These are phyloP conservation scores for Didymella pomorum DNA, from an alignment of 2,329 filamentous ascomycete species.

Conservation along the genomic window DNA sequence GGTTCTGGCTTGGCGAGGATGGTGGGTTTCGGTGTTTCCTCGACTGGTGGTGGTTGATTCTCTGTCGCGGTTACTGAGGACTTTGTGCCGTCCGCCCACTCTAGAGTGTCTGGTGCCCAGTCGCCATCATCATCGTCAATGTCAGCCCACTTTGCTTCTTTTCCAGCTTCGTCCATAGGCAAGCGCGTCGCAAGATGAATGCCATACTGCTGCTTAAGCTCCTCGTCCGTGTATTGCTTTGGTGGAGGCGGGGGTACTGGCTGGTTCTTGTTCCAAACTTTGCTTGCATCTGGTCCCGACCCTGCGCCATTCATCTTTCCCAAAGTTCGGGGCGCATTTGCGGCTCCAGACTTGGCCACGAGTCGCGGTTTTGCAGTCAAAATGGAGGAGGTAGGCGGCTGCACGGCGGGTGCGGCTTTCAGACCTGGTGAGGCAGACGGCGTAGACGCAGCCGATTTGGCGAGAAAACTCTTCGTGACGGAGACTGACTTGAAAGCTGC, in stretches of 20 bases:
- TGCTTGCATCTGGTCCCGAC: constrained; percentile 72
- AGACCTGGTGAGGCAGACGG: constrained; percentile 62
- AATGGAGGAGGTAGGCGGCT: constrained; percentile 53
- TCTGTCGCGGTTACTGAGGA: constrained; percentile 72
- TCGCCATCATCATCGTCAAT: constrained; percentile 90
- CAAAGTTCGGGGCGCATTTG: constrained; percentile 61
- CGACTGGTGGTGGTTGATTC: constrained; percentile 39
- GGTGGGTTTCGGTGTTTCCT: constrained; percentile 34
- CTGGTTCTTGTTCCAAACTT: constrained; percentile 89
- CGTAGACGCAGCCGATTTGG: constrained; percentile 69
- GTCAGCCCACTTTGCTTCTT: constrained; percentile 86
- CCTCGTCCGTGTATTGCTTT: constrained; percentile 85
- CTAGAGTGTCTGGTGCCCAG: constrained; percentile 84
- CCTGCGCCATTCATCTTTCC: constrained; percentile 67
- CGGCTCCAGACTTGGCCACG: constrained; percentile 75
- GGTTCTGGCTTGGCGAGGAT: constrained; percentile 31
- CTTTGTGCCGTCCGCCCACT: constrained; percentile 89
- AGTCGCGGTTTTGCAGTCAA: constrained; percentile 71
- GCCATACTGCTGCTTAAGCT: constrained; percentile 82
- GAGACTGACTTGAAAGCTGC: constrained; percentile 84
- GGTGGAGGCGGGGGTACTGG: constrained; percentile 76
- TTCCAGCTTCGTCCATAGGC: constrained; percentile 74
- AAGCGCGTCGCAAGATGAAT: constrained; percentile 84
- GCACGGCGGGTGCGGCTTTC: constrained; percentile 57
- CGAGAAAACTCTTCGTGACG: constrained; percentile 85